These are phyloP conservation scores for Ascoidea asiatica DNA, from an alignment of 805 yeast genomes.

Conservation along the genomic window DNA sequence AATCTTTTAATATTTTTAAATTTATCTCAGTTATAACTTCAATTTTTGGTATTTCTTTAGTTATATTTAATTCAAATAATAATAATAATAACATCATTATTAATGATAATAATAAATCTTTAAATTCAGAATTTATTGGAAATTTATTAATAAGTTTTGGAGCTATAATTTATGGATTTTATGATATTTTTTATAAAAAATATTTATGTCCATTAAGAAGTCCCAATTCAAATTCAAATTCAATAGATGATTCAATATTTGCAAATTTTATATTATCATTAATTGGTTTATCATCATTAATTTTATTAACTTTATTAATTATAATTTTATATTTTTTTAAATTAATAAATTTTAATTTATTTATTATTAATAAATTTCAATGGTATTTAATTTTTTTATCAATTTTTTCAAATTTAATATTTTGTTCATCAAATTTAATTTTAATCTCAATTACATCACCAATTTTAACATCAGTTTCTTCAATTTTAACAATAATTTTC, in stretches of 20 bases:
- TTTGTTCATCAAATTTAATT: constrained; percentile 60
- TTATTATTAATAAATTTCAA: constrained; percentile 12
- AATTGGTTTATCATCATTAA: constrained; percentile 45
- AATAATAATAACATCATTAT: too few relatives aligned
- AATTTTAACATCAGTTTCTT: constrained; percentile 57
- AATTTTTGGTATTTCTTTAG: constrained; percentile 60
- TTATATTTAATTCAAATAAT: constrained; percentile 43
- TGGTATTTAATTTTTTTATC: constrained; percentile 39
- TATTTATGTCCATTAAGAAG: constrained; percentile 59
- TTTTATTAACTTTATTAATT: constrained; percentile 14
- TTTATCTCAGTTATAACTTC: constrained; percentile 59
- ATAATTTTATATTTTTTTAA: constrained; percentile 22
- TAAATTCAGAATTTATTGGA: constrained; percentile 52
- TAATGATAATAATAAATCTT: constrained; percentile 29
- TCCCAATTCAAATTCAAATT: constrained; percentile 19
- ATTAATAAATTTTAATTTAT: constrained; percentile 23
- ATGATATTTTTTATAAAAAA: constrained; percentile 73
- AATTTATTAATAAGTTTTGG: constrained; percentile 60
- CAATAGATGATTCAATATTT: constrained; percentile 65
- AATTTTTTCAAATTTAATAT: constrained; percentile 46
- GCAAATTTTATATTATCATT: constrained; percentile 64
- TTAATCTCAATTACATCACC: constrained; percentile 80
- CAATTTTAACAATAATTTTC: constrained; percentile 62
- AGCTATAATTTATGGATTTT: constrained; percentile 66
- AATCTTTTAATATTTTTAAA: constrained; percentile 49